Evolutionary conservation across 768 basidiomycete genomes (phyloP), one percentile per base, ranked within the genome.

Genomic region (Botryobasidium botryosum): DNA sequence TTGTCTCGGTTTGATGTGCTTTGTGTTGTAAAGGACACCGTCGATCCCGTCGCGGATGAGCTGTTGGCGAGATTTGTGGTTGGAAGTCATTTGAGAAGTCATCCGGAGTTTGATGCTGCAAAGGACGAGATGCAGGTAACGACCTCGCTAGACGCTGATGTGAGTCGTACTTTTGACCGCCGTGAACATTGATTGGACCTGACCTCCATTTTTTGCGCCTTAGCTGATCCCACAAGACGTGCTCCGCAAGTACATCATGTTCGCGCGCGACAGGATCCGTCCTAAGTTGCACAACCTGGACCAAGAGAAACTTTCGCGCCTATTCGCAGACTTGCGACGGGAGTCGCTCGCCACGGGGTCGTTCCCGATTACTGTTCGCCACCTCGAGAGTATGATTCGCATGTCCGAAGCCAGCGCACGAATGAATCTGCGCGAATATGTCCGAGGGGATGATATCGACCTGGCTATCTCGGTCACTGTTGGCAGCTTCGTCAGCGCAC

Each of bases 331-430:
- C 59, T 70, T 99, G 25, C 79, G 94, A 28, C 80, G 90, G 50
- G 94, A 99, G 59, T 97, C 92, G 4, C 68, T 88, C 54, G 88
- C 88, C 17, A 99, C 94, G 2, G 92, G 92, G n/a, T 96, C 92
- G 18, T 94, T 86, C 64, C 94, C 94, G 2, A 94, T 99, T 59
- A 99, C 94, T 6, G 82, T 97, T 40, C 85, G 94, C 46, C 94
- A 97, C 57, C 63, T 99, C 47, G 94, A 99, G 64, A 92, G 88
- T 59, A 94, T 94, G 85, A 97, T 99, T 62, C 80, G 94, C 32
- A 97, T 97, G 92, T 74, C 87, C 2, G 94, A 99, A 62, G 92
- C 94, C 12, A 88, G 84, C 56, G 94, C 94, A 20, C 94, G 92
- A 68, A 97, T 99, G 94, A 78, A 91, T 40, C 66, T 99, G 50